These are phyloP conservation scores for Volvox carteri DNA, from an alignment of 163 green algal genomes.

Conservation along the genomic window DNA sequence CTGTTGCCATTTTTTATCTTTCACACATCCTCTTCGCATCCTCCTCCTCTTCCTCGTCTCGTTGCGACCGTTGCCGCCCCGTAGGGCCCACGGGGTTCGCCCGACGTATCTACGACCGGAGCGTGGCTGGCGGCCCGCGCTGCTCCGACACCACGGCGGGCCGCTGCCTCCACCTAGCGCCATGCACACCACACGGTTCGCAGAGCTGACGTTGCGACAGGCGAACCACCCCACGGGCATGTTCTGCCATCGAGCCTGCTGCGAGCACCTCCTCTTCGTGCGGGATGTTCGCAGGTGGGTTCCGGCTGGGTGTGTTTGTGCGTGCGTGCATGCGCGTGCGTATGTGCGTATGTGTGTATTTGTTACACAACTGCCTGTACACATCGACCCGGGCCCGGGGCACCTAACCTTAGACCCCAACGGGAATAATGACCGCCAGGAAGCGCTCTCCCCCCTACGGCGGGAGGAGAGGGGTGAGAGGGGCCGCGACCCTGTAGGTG, in stretches of 20 bases:
- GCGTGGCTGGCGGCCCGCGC: conserved; percentile 15
- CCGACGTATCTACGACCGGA: conserved; percentile 16
- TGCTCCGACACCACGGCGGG: neutral
- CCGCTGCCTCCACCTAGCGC: neutral
- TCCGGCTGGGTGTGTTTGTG: neutral
- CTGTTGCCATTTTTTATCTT: too few relatives aligned
- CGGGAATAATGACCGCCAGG: too few relatives aligned
- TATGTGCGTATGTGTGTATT: too few relatives aligned
- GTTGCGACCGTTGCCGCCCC: neutral
- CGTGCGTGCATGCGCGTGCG: too few relatives aligned
- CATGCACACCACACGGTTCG: conserved; percentile 12
- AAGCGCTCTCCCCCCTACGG: too few relatives aligned
- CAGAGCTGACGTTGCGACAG: conserved; percentile 14
- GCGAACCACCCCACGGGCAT: conserved; percentile 32
- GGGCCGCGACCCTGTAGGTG: neutral
- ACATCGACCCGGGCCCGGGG: too few relatives aligned
- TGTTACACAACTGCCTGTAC: too few relatives aligned
- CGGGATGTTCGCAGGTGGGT: conserved; percentile 45
- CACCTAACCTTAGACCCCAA: too few relatives aligned
- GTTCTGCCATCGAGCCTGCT: conserved; percentile 52
- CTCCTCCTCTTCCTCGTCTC: too few relatives aligned
- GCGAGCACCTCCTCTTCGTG: conserved; percentile 44
- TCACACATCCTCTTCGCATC: too few relatives aligned
- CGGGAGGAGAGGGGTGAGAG: neutral
- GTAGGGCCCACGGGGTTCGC: neutral